Conservation (phyloP, 139 green algal genomes). For the Pedinophyceae sp. region DNA sequence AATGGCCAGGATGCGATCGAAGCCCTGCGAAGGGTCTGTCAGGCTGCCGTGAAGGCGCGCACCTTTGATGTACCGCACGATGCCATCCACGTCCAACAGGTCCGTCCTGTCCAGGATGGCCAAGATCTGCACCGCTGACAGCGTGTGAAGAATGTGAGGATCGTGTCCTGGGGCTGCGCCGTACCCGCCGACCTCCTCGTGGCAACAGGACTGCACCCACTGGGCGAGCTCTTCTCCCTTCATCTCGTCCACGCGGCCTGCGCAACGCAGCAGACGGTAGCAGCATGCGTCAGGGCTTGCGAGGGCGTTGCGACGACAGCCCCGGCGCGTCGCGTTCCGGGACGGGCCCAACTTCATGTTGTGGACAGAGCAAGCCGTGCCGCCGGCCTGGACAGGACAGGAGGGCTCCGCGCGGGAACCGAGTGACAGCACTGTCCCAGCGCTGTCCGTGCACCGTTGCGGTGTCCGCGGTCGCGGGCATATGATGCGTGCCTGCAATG, state of each 20-base stretch:
- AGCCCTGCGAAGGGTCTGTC: neutral
- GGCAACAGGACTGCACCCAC: slow-evolving; percentile 56
- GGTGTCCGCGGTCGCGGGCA: neutral
- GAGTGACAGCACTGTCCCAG: too few relatives aligned
- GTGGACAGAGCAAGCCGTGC: too few relatives aligned
- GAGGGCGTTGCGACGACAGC: neutral
- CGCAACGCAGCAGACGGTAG: slow-evolving; percentile 38
- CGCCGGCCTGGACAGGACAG: too few relatives aligned
- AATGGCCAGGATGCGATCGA: neutral
- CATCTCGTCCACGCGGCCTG: slow-evolving; percentile 41
- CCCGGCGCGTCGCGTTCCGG: neutral
- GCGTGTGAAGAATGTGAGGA: slow-evolving; percentile 87
- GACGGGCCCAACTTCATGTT: too few relatives aligned
- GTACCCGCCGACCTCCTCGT: slow-evolving; percentile 60
- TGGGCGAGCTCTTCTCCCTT: slow-evolving; percentile 27
- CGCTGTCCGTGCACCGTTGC: too few relatives aligned
- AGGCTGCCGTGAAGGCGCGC: neutral
- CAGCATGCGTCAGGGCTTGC: neutral
- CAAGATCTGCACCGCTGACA: slow-evolving; percentile 89
- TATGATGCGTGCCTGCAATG: neutral
- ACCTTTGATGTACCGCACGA: neutral
- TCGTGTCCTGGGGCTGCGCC: slow-evolving; percentile 75
- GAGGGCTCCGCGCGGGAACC: too few relatives aligned
- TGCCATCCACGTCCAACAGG: slow-evolving; percentile 28
- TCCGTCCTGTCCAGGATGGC: slow-evolving; percentile 67